Percentiles rank a stretch among this genome's conserved stretches.
phyloP scores from a whole-genome alignment of 1,284 basidiomycete genomes.

The Sphaerobolus stellatus region DNA sequence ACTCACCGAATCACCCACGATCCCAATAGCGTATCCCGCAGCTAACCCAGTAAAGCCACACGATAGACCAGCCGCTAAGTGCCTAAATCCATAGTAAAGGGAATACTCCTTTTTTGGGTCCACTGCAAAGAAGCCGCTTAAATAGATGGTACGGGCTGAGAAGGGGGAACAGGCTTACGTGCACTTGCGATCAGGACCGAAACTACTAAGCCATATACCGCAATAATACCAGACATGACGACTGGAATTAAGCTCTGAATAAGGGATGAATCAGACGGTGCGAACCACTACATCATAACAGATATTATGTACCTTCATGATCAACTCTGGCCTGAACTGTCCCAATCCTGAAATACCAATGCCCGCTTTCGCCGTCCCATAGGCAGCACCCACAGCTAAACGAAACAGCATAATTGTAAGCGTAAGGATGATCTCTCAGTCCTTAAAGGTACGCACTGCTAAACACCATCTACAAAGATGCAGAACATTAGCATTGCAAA shows the following conservation, averaged over 20 bases:
- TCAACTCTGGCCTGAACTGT: constrained; percentile 91
- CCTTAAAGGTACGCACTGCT: constrained; percentile 61
- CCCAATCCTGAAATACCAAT: constrained; percentile 98
- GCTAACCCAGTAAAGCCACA: constrained; percentile 92
- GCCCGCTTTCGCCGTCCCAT: constrained; percentile 95
- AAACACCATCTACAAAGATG: constrained; percentile 69
- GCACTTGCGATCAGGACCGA: constrained; percentile 66
- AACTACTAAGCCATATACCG: constrained; percentile 67
- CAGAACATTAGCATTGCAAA: constrained; percentile 9
- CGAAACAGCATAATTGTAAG: constrained; percentile 10
- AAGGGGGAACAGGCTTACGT: constrained; percentile 40
- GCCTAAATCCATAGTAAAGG: constrained; percentile 87
- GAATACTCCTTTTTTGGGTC: constrained; percentile 51
- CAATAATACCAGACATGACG: constrained; percentile 84
- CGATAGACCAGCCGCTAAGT: constrained; percentile 90
- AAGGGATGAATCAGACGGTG: constrained; percentile 1
- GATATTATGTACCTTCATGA: constrained; percentile 82
- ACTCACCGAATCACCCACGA: constrained; percentile 89
- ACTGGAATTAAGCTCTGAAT: constrained; percentile 86
- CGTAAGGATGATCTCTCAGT: constrained; percentile 4
- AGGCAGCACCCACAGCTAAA: constrained; percentile 88
- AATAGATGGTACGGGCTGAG: constrained; percentile 4
- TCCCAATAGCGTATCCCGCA: constrained; percentile 98
- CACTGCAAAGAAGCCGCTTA: constrained; percentile 53
- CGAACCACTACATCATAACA: not conserved